Evolutionary conservation across 2,329 filamentous ascomycete species (phyloP).

Genomic region (Ceratocystis harringtonii): DNA sequence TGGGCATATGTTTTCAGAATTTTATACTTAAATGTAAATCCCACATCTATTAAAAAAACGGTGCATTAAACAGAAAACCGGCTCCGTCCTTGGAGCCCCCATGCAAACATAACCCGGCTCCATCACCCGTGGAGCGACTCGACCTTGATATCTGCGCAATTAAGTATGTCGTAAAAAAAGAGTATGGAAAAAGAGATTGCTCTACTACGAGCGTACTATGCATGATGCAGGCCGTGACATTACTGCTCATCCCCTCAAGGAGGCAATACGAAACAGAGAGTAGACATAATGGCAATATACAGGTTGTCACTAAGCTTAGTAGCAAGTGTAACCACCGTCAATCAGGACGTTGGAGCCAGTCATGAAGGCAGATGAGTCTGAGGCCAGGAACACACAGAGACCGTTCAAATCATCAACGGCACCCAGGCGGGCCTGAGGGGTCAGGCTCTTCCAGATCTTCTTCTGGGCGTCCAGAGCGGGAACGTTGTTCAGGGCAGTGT

Average conservation of each 20-base stretch:
- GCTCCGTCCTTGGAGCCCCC: slow-evolving; percentile 11
- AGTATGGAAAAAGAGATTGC: slow-evolving; percentile 7
- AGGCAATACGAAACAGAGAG: slow-evolving; percentile 1
- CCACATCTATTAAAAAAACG: slow-evolving; percentile 10
- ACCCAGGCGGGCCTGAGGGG: slow-evolving; percentile 58
- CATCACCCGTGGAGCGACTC: slow-evolving; percentile 8
- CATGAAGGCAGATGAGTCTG: slow-evolving; percentile 60
- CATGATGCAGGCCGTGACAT: slow-evolving; percentile 10
- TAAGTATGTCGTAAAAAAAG: slow-evolving; percentile 8
- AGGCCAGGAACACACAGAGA: slow-evolving; percentile 60
- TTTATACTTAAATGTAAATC: not conserved
- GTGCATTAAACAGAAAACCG: slow-evolving; percentile 1
- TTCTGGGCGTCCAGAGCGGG: slow-evolving; percentile 66
- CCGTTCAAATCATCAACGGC: slow-evolving; percentile 64
- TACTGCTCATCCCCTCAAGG: not conserved
- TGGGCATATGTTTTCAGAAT: not conserved
- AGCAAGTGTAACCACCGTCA: slow-evolving; percentile 54
- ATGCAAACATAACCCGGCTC: slow-evolving; percentile 12
- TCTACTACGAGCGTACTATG: slow-evolving; percentile 13
- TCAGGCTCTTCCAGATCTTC: slow-evolving; percentile 63
- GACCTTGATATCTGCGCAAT: slow-evolving; percentile 11
- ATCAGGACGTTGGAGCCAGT: slow-evolving; percentile 60
- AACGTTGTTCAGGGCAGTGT: slow-evolving; percentile 66
- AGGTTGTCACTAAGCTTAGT: slow-evolving; percentile 26
- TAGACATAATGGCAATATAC: not conserved